These are phyloP conservation scores for Kodamaea sagamina DNA, from an alignment of 805 yeast species.

Conservation along the genomic window DNA sequence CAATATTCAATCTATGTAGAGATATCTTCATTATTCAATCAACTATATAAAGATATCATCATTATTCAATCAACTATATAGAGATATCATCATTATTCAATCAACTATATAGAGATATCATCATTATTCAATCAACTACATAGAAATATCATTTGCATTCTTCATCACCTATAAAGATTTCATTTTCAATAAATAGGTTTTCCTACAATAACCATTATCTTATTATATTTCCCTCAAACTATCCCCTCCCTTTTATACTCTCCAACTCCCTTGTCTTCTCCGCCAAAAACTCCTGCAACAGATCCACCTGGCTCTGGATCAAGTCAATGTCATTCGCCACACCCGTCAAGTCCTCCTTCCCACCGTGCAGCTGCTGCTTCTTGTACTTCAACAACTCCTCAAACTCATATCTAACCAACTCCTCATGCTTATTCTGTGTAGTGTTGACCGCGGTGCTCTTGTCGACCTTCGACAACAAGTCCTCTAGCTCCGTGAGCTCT, in stretches of 20 bases:
- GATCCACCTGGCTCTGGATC: slow-evolving; percentile 74
- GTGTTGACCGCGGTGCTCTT: slow-evolving; percentile 25
- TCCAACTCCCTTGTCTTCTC: slow-evolving; percentile 61
- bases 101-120: no score
- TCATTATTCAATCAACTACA: no score
- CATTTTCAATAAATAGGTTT: no score
- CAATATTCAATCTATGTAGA: no score
- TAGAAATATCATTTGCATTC: no score
- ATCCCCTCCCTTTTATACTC: slow-evolving; percentile 2
- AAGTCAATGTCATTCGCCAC: slow-evolving; percentile 63
- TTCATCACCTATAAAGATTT: no score
- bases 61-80: no score
- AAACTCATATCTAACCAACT: slow-evolving; percentile 58
- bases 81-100: no score
- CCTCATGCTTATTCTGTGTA: slow-evolving; percentile 22
- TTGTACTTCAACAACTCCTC: slow-evolving; percentile 83
- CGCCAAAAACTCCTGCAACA: slow-evolving; percentile 67
- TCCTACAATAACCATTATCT: background rate
- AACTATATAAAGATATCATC: no score
- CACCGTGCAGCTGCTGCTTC: slow-evolving; percentile 35
- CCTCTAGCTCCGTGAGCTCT: slow-evolving; percentile 74
- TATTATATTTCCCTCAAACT: background rate
- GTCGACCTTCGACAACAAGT: slow-evolving; percentile 55
- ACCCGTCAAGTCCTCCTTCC: slow-evolving; percentile 45
- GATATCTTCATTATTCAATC: no score